Base-by-base conservation (phyloP, 2,329 filamentous ascomycete species). In the Macrophomina phaseolina region DNA sequence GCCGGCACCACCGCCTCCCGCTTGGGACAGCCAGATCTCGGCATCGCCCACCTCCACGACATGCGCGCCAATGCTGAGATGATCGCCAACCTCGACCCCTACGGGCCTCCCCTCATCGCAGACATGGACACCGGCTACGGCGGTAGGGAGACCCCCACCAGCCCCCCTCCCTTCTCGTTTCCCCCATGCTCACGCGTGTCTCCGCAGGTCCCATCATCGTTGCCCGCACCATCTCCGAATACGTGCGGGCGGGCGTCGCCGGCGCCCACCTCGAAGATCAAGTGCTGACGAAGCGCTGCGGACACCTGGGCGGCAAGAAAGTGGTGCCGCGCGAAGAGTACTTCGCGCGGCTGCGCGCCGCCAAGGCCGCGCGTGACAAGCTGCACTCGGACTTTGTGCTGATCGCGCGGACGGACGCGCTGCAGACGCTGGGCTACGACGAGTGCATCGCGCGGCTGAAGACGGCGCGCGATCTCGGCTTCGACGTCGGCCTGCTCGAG, bases 231-330 rank as follows among this genome's bases (percentile, higher is more conserved):
- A 81, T 86, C 7, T 75, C 80, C n/a, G 76, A 81, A 52, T 88
- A 88, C 75, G 81, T 82, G 58, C 79, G 81, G 32, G 79, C 83
- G 5, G 86, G 86, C 14, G 83, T 90, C 3, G 87, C 87, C 0
- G 87, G 80, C 0, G 76, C 89, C 23, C 87, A 90, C 71, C 83
- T 90, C 66, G 87, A 90, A 74, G 87, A 89, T 75, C 87, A 90
- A 77, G 81, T 90, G 18, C 79, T 84, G 51, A 85, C 83, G 52
- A 91, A 91, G 78, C 85, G 88, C 9, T 91, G 88, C 73, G 89
- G 89, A 0, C 89, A 91, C 72, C 79, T 91, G 0, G 75, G 77
- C 0, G 86, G 87, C 64, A 91, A 91, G 75, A 80, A 86, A 66
- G 77, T 90, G 12, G 88, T 90, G 8, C 72, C 78, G 1, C 68